A percentile compares a stretch with the other conserved stretches of the same genome.
These are phyloP conservation scores for Thalassiosira gravida DNA, from an alignment of 352 stramenopile genomes.

Conservation along the genomic window DNA sequence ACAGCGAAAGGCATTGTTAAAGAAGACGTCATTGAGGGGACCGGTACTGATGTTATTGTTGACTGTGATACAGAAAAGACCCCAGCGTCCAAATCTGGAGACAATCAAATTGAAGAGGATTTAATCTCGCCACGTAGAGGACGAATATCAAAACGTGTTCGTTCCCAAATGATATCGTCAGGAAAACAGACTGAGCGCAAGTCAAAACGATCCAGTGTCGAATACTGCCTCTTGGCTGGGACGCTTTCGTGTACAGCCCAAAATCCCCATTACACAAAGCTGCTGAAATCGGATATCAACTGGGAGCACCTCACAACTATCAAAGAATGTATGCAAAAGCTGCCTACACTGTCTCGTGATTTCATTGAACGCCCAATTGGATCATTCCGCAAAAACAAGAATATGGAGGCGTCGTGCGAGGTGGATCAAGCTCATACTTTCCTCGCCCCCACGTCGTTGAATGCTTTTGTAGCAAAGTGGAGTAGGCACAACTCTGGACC, in stretches of 20 bases:
- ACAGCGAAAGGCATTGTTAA: conserved; percentile 2
- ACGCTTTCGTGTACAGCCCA: conserved; percentile 61
- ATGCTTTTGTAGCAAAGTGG: conserved; percentile 59
- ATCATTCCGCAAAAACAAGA: conserved; percentile 1
- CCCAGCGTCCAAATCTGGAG: conserved; percentile 9
- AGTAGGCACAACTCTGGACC: conserved; percentile 70
- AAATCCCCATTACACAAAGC: conserved; percentile 48
- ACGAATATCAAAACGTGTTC: conserved; percentile 76
- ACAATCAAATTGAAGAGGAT: conserved; percentile 1
- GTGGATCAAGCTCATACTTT: conserved; percentile 25
- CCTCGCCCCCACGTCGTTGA: conserved; percentile 47
- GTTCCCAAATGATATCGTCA: no score
- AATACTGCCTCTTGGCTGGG: conserved; percentile 77
- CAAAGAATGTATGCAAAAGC: conserved; percentile 14
- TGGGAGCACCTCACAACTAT: conserved; percentile 43
- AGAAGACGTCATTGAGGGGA: conserved; percentile 1
- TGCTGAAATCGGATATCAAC: conserved; percentile 41
- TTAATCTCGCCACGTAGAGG: conserved; percentile 26
- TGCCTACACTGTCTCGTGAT: conserved; percentile 11
- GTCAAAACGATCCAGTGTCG: no score
- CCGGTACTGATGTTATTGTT: neutral
- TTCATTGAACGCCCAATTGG: neutral
- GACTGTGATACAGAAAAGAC: conserved; percentile 9
- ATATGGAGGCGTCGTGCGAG: neutral
- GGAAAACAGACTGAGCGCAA: no score